Base-by-base conservation (phyloP, 257 asterid genomes). In the Echites panduratus region DNA sequence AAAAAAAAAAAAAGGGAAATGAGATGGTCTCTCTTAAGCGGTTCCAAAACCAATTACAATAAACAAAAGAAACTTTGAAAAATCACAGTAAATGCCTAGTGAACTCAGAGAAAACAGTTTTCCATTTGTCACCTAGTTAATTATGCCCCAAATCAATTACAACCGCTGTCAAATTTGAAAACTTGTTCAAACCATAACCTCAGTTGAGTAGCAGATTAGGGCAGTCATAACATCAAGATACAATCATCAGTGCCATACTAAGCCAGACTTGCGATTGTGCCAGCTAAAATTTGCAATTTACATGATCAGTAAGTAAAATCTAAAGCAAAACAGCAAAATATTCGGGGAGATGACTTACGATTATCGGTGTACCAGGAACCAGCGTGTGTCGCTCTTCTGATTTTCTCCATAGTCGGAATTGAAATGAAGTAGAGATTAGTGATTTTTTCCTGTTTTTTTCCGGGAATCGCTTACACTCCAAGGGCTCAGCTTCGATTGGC, bases 291-390 rank as follows among this genome's bases (percentile, higher is more conserved):
- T 63, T 17, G 38, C 7, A 17, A 62, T 62, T 62, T 32, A 6
- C 45, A 63, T 17, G 56, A 44, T n/a, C 40, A 67, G 44, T n/a
- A 10, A 4, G 56, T 47, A 44, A 24, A 66, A 54, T 24, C 38
- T 29, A 68, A 35, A 72, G 29, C 1, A 1, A 69, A n/a, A 29
- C 32, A 59, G 11, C 5, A 68, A 68, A 24, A 45, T 10, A 0
- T 22, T 41, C 20, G 14, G 1, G 9, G 7, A 27, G 17, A 75
- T 56, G 38, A 83, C 96, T 82, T 83, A 92, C 99, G 94, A 72
- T 95, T 82, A 77, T 91, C 96, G 74, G 96, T 84, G 91, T 94
- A 94, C 99, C 97, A 95, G 12, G 99, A 95, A 82, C 99, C 99
- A 49, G 99, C 96, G 78, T 95, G 99, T 61, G 97, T 92, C 66